These are phyloP conservation scores for Xylariaceae sp. DNA, from an alignment of 2,329 filamentous ascomycete species.

Conservation along the genomic window DNA sequence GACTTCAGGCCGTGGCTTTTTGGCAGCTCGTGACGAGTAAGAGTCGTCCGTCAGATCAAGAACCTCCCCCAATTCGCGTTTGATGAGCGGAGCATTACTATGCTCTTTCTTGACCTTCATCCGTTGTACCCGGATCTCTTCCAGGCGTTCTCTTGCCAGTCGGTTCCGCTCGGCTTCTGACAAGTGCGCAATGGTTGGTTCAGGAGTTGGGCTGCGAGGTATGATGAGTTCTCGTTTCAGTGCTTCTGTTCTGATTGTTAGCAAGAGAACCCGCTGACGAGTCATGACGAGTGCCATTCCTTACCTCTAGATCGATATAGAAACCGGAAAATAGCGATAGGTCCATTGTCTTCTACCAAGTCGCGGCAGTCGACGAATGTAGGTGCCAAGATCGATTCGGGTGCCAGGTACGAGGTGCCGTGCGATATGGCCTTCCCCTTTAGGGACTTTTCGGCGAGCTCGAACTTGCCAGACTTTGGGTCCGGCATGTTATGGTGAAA, in stretches of 20 bases:
- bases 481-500: too few species aligned
- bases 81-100: constrained; percentile 11
- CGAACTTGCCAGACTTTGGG: constrained; percentile 1
- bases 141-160: constrained; percentile 26
- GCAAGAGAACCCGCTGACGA: neutral
- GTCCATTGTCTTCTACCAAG: constrained; percentile 14
- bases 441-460: constrained; percentile 30
- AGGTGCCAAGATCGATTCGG: too few species aligned
- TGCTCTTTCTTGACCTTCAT: constrained; percentile 9
- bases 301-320: constrained; percentile 30
- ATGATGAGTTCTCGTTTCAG: constrained; percentile 29
- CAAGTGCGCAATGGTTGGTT: constrained; percentile 16
- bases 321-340: constrained; percentile 26
- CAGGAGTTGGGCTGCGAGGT: constrained; percentile 19
- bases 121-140: constrained; percentile 17
- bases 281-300: constrained; percentile 11
- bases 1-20: constrained; percentile 11
- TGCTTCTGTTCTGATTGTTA: constrained; percentile 18
- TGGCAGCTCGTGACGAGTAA: constrained; percentile 2
- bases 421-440: constrained; percentile 31
- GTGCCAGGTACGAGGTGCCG: constrained; percentile 24
- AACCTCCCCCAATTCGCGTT: constrained; percentile 23
- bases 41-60: constrained; percentile 22
- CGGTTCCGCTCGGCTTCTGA: constrained; percentile 21
- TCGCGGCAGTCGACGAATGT: too few species aligned